Evolutionary conservation across 345 rosid species (phyloP), one percentile per base, ranked within the genome.

Genomic region (Brassica napus): DNA sequence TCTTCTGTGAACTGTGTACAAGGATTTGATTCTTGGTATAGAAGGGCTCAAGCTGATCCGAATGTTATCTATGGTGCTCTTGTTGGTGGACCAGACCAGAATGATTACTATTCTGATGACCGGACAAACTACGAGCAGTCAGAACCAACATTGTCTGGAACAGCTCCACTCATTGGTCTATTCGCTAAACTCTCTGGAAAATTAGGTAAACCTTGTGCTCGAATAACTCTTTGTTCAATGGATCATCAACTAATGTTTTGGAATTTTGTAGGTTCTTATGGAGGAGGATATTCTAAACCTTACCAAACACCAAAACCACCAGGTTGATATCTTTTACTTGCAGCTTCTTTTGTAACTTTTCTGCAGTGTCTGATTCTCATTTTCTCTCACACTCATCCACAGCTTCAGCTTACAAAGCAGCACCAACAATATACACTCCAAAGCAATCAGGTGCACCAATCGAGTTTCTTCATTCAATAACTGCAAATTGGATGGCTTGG

Each of bases 381-480:
- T 49, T 23, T 6, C 21, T 65, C 15, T 23, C 12, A 4, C 31
- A n/a, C n/a, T 14, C 26, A 64, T 28, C 71, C 34, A 24, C 86
- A 87, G 84, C 57, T 49, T 75, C 85, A 66, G 65, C 84, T 64
- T 75, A 76, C 18, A 78, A 52, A 57, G 67, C 34, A 55, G 34
- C 81, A 62, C 31, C 69, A 31, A 69, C 73, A 35, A 61, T 35
- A 68, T 68, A 86, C 35, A 63, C 35, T 81, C 75, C 85, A 63
- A 77, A 68, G 26, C 69, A 34, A 71, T 24, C 88, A 71, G 88
- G 69, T 5, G 79, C 72, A 30, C 83, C 88, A 1, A 79, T 88
- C 32, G 79, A 87, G 69, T 89, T 94, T 72, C 60, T 88, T 7
- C 97, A 92, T 82, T 88, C 91, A 1, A 88, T 94, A 84, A 88